Evolutionary conservation across 2,329 filamentous ascomycete species (phyloP).

Genomic region (Apiospora marii): DNA sequence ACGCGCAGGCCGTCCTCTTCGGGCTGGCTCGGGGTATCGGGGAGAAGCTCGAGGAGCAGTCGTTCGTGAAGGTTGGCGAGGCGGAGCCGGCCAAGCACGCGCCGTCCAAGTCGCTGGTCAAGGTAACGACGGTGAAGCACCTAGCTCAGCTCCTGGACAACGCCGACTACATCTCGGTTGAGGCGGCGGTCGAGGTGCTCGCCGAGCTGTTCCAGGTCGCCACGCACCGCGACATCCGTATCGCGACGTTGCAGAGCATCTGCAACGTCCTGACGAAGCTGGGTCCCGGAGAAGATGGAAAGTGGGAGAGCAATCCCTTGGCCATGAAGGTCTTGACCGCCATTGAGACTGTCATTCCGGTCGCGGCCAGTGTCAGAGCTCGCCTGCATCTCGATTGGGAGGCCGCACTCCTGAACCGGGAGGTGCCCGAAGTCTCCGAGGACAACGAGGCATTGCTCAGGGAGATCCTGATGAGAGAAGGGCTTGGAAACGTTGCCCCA

Average conservation of each 20-base stretch:
- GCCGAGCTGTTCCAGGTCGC: conserved; percentile 39
- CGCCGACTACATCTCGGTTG: conserved; percentile 37
- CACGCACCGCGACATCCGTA: conserved; percentile 43
- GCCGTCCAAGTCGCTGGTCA: conserved; percentile 36
- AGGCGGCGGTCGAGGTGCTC: conserved; percentile 40
- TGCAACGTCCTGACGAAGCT: conserved; percentile 32
- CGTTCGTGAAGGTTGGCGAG: conserved; percentile 30
- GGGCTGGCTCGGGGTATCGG: conserved; percentile 39
- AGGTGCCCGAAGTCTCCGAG: not conserved
- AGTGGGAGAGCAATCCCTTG: not conserved
- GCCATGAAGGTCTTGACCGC: not conserved
- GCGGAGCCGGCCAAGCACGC: conserved; percentile 1
- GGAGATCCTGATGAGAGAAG: not conserved
- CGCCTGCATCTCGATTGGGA: not conserved
- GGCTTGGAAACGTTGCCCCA: not conserved
- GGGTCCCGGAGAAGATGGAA: not conserved
- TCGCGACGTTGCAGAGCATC: conserved; percentile 41
- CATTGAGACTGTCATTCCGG: not conserved
- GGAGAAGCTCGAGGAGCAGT: conserved; percentile 39
- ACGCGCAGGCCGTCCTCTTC: conserved; percentile 38
- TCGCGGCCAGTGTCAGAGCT: not conserved
- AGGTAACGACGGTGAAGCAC: conserved; percentile 48
- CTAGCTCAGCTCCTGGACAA: conserved; percentile 44
- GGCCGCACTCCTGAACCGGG: not conserved
- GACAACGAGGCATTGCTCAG: not conserved